These are phyloP conservation scores for Rosa chinensis DNA, from an alignment of 306 rosid species.

Conservation along the genomic window DNA sequence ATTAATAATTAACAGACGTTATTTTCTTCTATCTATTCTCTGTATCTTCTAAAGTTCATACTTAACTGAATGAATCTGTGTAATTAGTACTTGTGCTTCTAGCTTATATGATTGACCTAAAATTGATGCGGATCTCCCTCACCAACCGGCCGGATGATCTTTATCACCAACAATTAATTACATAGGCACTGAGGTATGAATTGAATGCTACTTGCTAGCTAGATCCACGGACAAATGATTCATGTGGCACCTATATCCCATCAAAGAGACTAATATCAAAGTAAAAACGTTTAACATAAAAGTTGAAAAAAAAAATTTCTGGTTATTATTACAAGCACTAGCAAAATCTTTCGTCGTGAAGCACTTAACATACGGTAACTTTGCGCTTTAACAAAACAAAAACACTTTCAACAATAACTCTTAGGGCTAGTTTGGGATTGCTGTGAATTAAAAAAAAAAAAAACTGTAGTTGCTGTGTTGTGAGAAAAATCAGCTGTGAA, in stretches of 20 bases:
- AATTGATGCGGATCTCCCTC: neutral
- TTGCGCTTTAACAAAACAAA: too few species aligned
- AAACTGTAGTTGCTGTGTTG: too few species aligned
- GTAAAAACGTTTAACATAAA: too few species aligned
- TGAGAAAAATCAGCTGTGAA: too few species aligned
- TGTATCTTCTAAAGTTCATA: neutral
- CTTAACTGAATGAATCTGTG: neutral
- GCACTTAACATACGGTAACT: too few species aligned
- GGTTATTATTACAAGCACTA: neutral
- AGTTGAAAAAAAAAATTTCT: neutral
- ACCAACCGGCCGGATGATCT: constrained; percentile 4
- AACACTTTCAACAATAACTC: neutral
- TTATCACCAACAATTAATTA: constrained; percentile 18
- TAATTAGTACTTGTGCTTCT: neutral
- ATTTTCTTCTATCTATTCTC: neutral
- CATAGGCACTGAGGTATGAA: neutral
- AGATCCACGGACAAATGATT: neutral
- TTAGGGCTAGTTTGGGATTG: too few species aligned
- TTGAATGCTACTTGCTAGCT: neutral
- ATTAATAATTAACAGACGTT: too few species aligned
- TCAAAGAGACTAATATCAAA: too few species aligned
- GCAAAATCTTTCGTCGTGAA: too few species aligned
- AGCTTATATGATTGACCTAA: neutral
- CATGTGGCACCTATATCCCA: neutral
- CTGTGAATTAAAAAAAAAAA: too few species aligned